phyloP scores from a whole-genome alignment of 352 stramenopile genomes.

The Phytophthora sansomeana region DNA sequence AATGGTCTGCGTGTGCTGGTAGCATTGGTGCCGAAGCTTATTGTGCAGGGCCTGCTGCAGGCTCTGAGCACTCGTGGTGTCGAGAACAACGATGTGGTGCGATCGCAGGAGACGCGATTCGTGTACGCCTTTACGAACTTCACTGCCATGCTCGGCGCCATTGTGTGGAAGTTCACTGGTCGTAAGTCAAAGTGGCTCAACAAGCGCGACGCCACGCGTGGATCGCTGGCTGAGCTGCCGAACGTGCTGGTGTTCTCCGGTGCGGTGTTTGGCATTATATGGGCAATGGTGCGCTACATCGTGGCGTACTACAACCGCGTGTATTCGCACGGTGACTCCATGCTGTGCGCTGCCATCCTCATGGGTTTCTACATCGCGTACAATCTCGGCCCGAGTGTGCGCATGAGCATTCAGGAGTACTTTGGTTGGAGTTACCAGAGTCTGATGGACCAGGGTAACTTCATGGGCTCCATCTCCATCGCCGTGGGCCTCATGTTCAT shows the following conservation, averaged over 20 bases:
- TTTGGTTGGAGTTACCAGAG: slow-evolving; percentile 91
- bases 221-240: slow-evolving; percentile 76
- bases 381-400: slow-evolving; percentile 81
- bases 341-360: slow-evolving; percentile 71
- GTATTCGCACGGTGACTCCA: slow-evolving; percentile 78
- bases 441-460: slow-evolving; percentile 89
- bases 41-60: slow-evolving; percentile 77
- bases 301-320: slow-evolving; percentile 78
- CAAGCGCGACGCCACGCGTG: slow-evolving; percentile 67
- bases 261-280: slow-evolving; percentile 77
- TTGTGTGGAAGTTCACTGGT: slow-evolving; percentile 88
- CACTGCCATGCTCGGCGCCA: slow-evolving; percentile 72
- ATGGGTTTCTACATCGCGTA: slow-evolving; percentile 83
- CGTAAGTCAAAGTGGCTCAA: slow-evolving; percentile 76
- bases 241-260: slow-evolving; percentile 88
- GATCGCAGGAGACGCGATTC: slow-evolving; percentile 82
- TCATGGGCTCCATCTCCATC: slow-evolving; percentile 84
- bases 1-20: slow-evolving; percentile 73
- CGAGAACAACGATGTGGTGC: slow-evolving; percentile 84
- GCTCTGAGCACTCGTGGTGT: slow-evolving; percentile 80
- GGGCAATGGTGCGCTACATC: slow-evolving; percentile 85
- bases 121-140: slow-evolving; percentile 88
- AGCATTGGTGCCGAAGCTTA: slow-evolving; percentile 76
- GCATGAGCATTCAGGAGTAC: slow-evolving; percentile 90
- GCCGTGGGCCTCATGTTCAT: slow-evolving; percentile 86